Evolutionary conservation across 2,329 filamentous ascomycete genomes (phyloP), one percentile per base, ranked within the genome.

Genomic region (Talaromyces marneffei): DNA sequence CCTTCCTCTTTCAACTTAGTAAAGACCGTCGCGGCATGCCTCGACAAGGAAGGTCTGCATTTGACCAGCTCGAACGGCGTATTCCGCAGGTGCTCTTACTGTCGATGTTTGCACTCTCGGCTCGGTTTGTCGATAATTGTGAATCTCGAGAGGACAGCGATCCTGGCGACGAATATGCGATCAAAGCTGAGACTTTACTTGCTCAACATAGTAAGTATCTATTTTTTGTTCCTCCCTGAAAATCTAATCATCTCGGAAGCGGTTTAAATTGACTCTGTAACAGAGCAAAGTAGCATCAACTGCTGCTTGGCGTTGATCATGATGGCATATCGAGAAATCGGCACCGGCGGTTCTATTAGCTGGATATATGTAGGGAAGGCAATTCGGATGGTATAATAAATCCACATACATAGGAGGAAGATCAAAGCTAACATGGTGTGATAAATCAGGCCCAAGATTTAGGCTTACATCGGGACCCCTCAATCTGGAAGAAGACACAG

Each of bases 291-390:
- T 52, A 62, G 57, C 35, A 56, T 62, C 37, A 60, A 62, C 7
- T 60, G 57, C 52, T 60, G 61, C 20, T 42, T 62, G 18, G 61
- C 61, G 10, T 44, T 62, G 20, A 58, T 62, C 4, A 60, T 62
- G 61, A 62, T 62, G 61, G 61, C 61, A 18, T 62, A 62, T 40
- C 57, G 61, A 1, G 61, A 62, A n/a, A 62, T 62, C n/a, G 61
- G 61, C 27, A 62, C 61, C n/a, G 61, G 61, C 6, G 61, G 61
- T 10, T 62, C 61, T 27, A 60, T 60, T 20, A 62, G 61, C 27
- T 62, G 61, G 61, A 62, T 62, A 57, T 62, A 62, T 18, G 61
- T 62, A 18, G 61, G 61, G 4, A 62, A 50, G 20, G 61, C 61
- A 46, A 56, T 62, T 20, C 25, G 61, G 27, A 62, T 62, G 61